Evolutionary conservation across 139 green algal species (phyloP), one percentile per base, ranked within the genome.

Genomic region (Coelastrella sp.): DNA sequence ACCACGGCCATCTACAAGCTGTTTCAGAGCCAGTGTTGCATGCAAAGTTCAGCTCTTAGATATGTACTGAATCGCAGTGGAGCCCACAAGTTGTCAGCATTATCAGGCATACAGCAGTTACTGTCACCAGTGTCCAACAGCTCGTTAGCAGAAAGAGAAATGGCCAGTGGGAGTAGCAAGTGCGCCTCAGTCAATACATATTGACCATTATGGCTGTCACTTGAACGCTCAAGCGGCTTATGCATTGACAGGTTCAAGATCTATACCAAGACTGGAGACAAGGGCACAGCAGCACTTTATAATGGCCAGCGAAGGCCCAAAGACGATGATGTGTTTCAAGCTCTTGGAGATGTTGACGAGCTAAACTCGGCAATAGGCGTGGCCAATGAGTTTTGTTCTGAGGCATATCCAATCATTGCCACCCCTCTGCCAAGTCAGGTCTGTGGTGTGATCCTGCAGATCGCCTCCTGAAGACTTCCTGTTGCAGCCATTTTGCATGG

Each of bases 301-400:
- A 99, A 94, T 78, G 97, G 98, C 8, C 92, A 98, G 91, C 91
- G 98, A 9, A 82, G 94, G 8, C 75, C 91, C 65, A 99, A 99
- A 91, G 78, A 92, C 5, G 91, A 89, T 85, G 74, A 63, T 0
- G 89, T 93, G 8, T 99, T 99, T 79, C 89, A 95, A 7, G 97
- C 98, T 9, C 93, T 99, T 6, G 97, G 97, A 7, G 97, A 99
- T 65, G 96, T 99, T 1, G 98, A 99, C 88, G 98, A 99, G 92
- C 93, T 99, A 0, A 99, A 99, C 92, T 96, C 93, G 4, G 88
- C 91, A 10, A 6, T 98, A 5, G 97, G 97, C 3, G 74, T 98
- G 7, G 96, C 96, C 0, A 82, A 92, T 78, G 95, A 95, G 89
- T 95, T 93, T 79, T 91, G 82, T 63, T 74, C 19, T 17, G 87